Conservation (phyloP, 1,139 yeast species). For the Yamadazyma dendronema region DNA sequence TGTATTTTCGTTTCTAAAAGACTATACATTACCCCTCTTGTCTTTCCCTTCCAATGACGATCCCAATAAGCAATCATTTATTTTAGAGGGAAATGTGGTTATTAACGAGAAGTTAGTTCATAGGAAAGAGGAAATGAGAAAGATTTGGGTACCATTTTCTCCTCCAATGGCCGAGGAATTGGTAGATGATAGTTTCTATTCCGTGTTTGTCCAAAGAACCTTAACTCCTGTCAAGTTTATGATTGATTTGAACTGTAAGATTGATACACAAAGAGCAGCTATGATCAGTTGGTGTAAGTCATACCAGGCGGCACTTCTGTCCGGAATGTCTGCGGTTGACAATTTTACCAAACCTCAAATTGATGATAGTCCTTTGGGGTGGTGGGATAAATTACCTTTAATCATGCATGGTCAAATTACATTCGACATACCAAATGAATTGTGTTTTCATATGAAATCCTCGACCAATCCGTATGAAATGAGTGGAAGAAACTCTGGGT, state of each 20-base stretch:
- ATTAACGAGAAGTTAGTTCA: conserved; percentile 41
- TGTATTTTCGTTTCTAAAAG: conserved; percentile 33
- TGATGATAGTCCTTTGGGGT: conserved; percentile 86
- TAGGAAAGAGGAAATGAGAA: conserved; percentile 42
- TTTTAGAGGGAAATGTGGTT: conserved; percentile 36
- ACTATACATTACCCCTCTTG: conserved; percentile 43
- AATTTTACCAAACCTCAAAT: conserved; percentile 68
- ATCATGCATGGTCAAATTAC: conserved; percentile 47
- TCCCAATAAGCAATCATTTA: conserved; percentile 26
- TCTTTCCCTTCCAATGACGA: conserved; percentile 37
- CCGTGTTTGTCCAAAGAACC: conserved; percentile 41
- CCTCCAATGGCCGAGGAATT: conserved; percentile 33
- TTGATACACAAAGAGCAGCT: conserved; percentile 39
- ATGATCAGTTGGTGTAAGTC: conserved; percentile 46
- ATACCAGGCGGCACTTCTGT: conserved; percentile 39
- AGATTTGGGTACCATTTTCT: conserved; percentile 45
- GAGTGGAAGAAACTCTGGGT: conserved; percentile 72
- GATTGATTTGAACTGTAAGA: conserved; percentile 33
- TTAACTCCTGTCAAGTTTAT: conserved; percentile 45
- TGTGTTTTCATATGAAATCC: conserved; percentile 59
- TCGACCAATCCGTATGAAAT: conserved; percentile 74
- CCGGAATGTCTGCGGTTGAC: conserved; percentile 41
- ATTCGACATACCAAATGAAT: conserved; percentile 52
- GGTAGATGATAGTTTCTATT: conserved; percentile 37
- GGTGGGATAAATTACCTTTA: conserved; percentile 53